Base-by-base conservation (phyloP, 1,284 basidiomycete genomes). In the Sporisorium sorghi region DNA sequence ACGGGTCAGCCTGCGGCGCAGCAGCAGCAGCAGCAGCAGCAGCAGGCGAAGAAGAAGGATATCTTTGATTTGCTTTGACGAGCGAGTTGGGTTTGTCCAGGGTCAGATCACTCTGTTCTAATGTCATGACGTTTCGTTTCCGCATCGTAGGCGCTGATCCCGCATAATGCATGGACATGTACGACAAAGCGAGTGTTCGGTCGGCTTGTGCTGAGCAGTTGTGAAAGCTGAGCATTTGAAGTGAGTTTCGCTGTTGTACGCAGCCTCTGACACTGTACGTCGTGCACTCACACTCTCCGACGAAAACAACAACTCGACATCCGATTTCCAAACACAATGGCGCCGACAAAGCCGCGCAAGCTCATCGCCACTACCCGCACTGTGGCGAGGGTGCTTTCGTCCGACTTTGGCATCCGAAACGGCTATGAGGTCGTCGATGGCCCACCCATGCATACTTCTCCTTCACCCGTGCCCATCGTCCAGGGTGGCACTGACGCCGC, bases 51-150 rank as follows among this genome's bases (percentile, higher is more conserved):
- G 71, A 79, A 79, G 69, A 46, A 72, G 62, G 79, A 81, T 35
- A 50, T 79, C 24, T 81, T 81, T 32, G 78, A 81, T 33, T 52
- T 81, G 32, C 69, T 81, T 10, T 80, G 56, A 35, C 17, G 15
- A 15, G 17, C 14, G n/a, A n/a, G n/a, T n/a, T n/a, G n/a, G n/a
- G n/a, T 8, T 28, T 35, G 6, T 17, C 28, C 9, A 9, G 32
- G 3, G 2, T 42, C 2, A 39, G 1, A 30, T 42, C 44, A 4
- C 37, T 39, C 28, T n/a, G 10, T 2, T 30, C n/a, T 8, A 42
- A 42, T 30, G 19, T 7, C 21, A 49, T 33, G 51, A 11, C 19
- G 12, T 9, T 43, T 47, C 21, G 7, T 14, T 32, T 12, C 2
- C 26, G 32, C 19, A 15, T 9, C 15, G 21, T 6, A 28, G n/a